Conservation (phyloP, 768 basidiomycete species). For the Pleurotus cornucopiae region DNA sequence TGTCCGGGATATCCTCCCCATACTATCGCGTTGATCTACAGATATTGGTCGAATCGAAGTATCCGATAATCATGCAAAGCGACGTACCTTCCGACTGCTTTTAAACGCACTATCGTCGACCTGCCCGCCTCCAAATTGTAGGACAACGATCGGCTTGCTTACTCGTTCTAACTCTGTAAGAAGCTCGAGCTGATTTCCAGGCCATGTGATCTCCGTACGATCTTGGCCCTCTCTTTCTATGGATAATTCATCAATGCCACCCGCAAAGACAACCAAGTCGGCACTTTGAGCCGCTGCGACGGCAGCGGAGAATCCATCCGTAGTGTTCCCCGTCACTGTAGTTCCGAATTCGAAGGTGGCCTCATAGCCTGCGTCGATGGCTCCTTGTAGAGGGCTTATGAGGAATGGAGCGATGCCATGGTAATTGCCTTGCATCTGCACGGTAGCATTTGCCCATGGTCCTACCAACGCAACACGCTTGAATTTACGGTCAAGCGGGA, state of each 20-base stretch:
- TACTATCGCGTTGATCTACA: constrained; percentile 46
- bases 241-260: constrained; percentile 44
- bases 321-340: constrained; percentile 30
- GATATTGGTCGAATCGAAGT: not conserved
- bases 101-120: constrained; percentile 46
- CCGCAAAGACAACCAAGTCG: constrained; percentile 48
- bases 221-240: constrained; percentile 47
- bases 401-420: constrained; percentile 51
- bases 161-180: constrained; percentile 38
- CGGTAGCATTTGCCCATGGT: constrained; percentile 54
- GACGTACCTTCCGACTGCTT: constrained; percentile 19
- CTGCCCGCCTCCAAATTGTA: constrained; percentile 58
- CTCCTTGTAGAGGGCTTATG: constrained; percentile 47
- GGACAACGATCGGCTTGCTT: constrained; percentile 47
- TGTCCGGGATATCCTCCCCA: constrained; percentile 60
- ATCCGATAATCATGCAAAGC: not conserved
- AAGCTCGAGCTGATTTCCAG: constrained; percentile 50
- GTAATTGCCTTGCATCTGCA: constrained; percentile 57
- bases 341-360: constrained; percentile 42
- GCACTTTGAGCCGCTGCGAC: constrained; percentile 43
- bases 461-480: constrained; percentile 57
- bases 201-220: constrained; percentile 47
- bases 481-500: constrained; percentile 43
- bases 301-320: constrained; percentile 46
- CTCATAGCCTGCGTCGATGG: constrained; percentile 40